These are phyloP conservation scores for Avena eriantha DNA, from an alignment of 176 grass and related monocot species.

Conservation along the genomic window DNA sequence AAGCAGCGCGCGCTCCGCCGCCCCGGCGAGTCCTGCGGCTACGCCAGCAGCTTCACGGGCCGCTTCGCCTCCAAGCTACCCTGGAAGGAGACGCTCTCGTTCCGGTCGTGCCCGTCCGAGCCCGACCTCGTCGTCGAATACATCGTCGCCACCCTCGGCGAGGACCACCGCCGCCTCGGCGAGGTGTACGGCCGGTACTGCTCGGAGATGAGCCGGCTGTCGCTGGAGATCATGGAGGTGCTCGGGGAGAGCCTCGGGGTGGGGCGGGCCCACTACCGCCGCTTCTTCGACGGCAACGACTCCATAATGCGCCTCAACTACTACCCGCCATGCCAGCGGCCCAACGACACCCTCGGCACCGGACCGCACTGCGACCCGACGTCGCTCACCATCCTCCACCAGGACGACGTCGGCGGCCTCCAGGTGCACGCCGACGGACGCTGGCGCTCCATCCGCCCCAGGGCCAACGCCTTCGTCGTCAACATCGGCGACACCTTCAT, in stretches of 20 bases:
- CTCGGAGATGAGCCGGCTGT: constrained; percentile 74
- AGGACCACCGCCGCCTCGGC: constrained; percentile 52
- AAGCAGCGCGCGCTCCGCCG: constrained; percentile 84
- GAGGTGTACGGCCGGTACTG: constrained; percentile 72
- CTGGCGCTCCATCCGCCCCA: constrained; percentile 59
- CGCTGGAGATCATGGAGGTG: constrained; percentile 88
- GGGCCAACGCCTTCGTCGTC: constrained; percentile 62
- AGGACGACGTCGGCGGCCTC: constrained; percentile 84
- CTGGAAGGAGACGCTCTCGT: constrained; percentile 98
- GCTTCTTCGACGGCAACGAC: constrained; percentile 79
- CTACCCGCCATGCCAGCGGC: constrained; percentile 91
- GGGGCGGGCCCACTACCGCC: constrained; percentile 49
- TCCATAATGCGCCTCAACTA: constrained; percentile 97
- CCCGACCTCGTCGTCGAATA: constrained; percentile 55
- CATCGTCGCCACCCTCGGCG: constrained; percentile 62
- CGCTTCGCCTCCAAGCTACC: constrained; percentile 86
- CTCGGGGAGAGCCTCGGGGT: constrained; percentile 73
- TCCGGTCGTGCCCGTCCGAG: constrained; percentile 15
- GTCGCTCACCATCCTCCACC: constrained; percentile 93
- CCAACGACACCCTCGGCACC: constrained; percentile 70
- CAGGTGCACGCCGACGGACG: constrained; percentile 66
- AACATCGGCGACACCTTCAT: constrained; percentile 99
- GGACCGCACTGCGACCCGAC: constrained; percentile 95
- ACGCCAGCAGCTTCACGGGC: constrained; percentile 94
- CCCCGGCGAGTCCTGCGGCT: constrained; percentile 77